These are phyloP conservation scores for Aquanectria penicillioides DNA, from an alignment of 2,329 filamentous ascomycete species.

Conservation along the genomic window DNA sequence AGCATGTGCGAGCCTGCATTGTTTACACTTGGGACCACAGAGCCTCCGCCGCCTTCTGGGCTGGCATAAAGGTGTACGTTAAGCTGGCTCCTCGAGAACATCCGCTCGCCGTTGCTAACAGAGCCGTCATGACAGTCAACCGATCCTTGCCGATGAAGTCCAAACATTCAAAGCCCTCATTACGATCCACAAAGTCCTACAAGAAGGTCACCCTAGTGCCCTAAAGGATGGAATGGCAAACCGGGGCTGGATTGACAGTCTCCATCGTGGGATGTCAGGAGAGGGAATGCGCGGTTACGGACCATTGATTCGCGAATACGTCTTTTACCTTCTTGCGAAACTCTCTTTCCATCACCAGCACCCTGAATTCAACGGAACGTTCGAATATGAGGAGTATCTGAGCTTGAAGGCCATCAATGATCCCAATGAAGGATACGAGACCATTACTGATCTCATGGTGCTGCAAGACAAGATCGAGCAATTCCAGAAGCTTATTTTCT, in stretches of 20 bases:
- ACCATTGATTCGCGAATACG: constrained; percentile 94
- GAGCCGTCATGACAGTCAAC: constrained; percentile 71
- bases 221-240: constrained; percentile 90
- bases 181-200: constrained; percentile 95
- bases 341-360: constrained; percentile 96
- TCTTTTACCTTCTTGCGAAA: constrained; percentile 94
- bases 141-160: constrained; percentile 97
- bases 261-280: constrained; percentile 83
- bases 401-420: constrained; percentile 98
- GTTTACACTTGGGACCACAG: constrained; percentile 99
- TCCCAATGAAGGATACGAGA: constrained; percentile 97
- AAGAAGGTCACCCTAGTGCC: constrained; percentile 91
- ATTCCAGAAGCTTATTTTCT: constrained; percentile 98
- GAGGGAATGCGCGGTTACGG: constrained; percentile 92
- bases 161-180: constrained; percentile 99
- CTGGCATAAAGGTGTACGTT: constrained; percentile 96
- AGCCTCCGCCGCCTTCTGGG: constrained; percentile 94
- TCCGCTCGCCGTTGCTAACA: constrained; percentile 7
- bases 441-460: constrained; percentile 94
- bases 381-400: constrained; percentile 99
- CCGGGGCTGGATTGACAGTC: constrained; percentile 89
- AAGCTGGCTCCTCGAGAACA: constrained; percentile 16
- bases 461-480: constrained; percentile 98
- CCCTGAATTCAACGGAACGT: constrained; percentile 97
- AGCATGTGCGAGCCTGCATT: constrained; percentile 97